These are phyloP conservation scores for Zasmidium angulare DNA, from an alignment of 2,329 filamentous ascomycete genomes.

Conservation along the genomic window DNA sequence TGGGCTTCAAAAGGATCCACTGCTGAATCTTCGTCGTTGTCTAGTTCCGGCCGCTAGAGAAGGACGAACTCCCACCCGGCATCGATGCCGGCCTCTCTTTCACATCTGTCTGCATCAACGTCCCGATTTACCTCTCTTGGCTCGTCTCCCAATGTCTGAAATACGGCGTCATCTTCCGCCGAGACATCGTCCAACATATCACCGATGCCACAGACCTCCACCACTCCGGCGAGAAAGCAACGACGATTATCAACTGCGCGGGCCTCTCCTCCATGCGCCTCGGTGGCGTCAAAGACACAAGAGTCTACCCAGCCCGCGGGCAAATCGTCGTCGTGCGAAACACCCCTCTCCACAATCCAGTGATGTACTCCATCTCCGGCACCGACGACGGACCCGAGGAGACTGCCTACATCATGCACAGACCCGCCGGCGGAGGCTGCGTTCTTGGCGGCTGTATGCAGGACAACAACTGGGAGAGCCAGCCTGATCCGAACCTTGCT, in stretches of 20 bases:
- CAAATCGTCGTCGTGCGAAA: constrained; percentile 85
- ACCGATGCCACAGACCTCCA: constrained; percentile 65
- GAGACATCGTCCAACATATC: constrained; percentile 61
- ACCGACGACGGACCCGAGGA: constrained; percentile 73
- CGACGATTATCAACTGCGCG: constrained; percentile 80
- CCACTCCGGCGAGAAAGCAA: constrained; percentile 57
- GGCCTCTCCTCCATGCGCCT: constrained; percentile 73
- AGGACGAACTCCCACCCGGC: constrained; percentile 55
- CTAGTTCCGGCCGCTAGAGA: constrained; percentile 35
- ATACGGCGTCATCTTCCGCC: constrained; percentile 61
- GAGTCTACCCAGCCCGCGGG: constrained; percentile 73
- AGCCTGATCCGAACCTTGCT: constrained; percentile 75
- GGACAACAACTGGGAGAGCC: constrained; percentile 74
- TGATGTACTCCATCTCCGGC: constrained; percentile 70
- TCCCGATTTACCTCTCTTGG: constrained; percentile 82
- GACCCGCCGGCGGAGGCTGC: constrained; percentile 79
- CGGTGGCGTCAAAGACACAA: constrained; percentile 75
- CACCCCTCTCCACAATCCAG: constrained; percentile 60
- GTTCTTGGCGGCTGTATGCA: constrained; percentile 85
- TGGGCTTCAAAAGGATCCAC: no score
- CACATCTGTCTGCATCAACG: constrained; percentile 88
- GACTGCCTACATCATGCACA: constrained; percentile 76
- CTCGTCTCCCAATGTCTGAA: constrained; percentile 76
- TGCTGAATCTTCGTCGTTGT: constrained; percentile 64
- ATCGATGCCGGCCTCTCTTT: constrained; percentile 73